These are phyloP conservation scores for Oidiodendron maius DNA, from an alignment of 495 filamentous ascomycete species.

Conservation along the genomic window DNA sequence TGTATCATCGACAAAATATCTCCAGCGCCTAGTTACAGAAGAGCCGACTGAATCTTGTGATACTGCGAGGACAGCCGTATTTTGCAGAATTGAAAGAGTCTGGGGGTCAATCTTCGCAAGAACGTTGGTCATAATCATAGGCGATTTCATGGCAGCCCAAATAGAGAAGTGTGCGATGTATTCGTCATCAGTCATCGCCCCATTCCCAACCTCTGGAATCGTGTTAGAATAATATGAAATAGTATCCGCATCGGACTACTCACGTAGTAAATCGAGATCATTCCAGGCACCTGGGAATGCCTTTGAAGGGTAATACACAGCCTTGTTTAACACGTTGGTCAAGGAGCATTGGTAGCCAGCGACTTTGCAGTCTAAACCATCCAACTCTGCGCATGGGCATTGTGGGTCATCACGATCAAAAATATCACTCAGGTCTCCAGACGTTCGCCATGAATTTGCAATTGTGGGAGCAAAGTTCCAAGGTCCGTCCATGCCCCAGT, in stretches of 20 bases:
- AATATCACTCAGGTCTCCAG: conserved; percentile 37
- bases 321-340: conserved; percentile 44
- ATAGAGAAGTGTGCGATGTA: conserved; percentile 43
- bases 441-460: conserved; percentile 49
- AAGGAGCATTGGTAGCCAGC: conserved; percentile 48
- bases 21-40: not conserved
- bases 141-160: conserved; percentile 46
- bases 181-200: conserved; percentile 23
- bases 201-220: conserved; percentile 42
- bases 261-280: conserved; percentile 42
- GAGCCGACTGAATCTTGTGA: conserved; percentile 32
- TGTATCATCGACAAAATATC: conserved; percentile 6
- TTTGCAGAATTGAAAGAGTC: conserved; percentile 26
- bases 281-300: conserved; percentile 34
- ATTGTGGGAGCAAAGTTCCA: conserved; percentile 39
- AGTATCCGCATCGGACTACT: too few relatives aligned
- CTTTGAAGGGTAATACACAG: conserved; percentile 28
- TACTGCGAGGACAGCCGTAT: conserved; percentile 39
- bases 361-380: conserved; percentile 34
- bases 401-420: conserved; percentile 20
- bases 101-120: conserved; percentile 21
- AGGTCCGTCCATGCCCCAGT: conserved; percentile 36
- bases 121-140: conserved; percentile 41
- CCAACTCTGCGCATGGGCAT: conserved; percentile 26
- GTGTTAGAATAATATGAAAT: too few relatives aligned